phyloP scores from a whole-genome alignment of 768 basidiomycete species.

The Lactarius sp. region DNA sequence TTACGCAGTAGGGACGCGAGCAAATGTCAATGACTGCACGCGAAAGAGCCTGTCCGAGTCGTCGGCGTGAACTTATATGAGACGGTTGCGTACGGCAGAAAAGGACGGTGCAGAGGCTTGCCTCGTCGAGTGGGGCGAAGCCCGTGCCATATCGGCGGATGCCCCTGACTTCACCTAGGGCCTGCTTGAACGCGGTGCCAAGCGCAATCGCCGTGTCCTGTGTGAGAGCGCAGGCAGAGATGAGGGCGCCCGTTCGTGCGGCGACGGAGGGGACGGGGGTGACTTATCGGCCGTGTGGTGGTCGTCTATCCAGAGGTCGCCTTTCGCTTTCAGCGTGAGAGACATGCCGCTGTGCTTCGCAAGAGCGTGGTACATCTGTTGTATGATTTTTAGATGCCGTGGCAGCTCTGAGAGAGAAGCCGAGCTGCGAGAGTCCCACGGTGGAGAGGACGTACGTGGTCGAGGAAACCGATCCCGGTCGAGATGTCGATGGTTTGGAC shows the following conservation, averaged over 20 bases:
- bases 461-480: constrained; percentile 97
- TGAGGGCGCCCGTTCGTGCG: constrained; percentile 15
- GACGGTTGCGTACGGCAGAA: neutral
- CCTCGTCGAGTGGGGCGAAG: constrained; percentile 96
- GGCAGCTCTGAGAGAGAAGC: neutral
- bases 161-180: constrained; percentile 89
- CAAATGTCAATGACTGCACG: constrained; percentile 98
- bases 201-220: constrained; percentile 88
- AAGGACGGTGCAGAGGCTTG: constrained; percentile 32
- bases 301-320: constrained; percentile 97
- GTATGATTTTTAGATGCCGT: neutral
- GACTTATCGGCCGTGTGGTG: constrained; percentile 97
- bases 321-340: constrained; percentile 83
- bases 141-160: constrained; percentile 95
- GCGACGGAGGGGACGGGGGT: constrained; percentile 4
- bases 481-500: constrained; percentile 76
- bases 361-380: constrained; percentile 94
- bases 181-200: constrained; percentile 89
- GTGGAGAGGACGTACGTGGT: constrained; percentile 62
- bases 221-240: constrained; percentile 35
- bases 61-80: constrained; percentile 3
- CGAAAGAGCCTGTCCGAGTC: constrained; percentile 86
- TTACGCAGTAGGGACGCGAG: constrained; percentile 92
- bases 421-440: neutral
- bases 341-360: constrained; percentile 97